phyloP scores from a whole-genome alignment of 2,329 filamentous ascomycete genomes.

The Biscogniauxia mediterranea region DNA sequence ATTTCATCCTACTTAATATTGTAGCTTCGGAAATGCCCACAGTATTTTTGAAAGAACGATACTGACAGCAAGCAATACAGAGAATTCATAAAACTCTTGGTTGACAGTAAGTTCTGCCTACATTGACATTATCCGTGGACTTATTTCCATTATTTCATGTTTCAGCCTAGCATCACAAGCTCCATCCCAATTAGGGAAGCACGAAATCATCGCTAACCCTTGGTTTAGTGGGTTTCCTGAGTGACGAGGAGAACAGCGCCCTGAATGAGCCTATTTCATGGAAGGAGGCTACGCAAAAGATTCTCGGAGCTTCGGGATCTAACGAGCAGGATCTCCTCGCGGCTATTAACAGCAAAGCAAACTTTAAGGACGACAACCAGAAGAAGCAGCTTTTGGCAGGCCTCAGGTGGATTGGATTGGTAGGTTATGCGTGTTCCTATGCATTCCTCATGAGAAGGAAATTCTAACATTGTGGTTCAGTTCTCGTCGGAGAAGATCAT shows the following conservation, averaged over 20 bases:
- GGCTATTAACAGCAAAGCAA: slow-evolving; percentile 73
- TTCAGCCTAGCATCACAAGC: too few species aligned
- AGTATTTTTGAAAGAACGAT: too few species aligned
- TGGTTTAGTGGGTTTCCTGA: slow-evolving; percentile 68
- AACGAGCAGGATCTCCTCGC: slow-evolving; percentile 67
- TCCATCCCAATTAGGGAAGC: neutral
- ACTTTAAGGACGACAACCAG: slow-evolving; percentile 67
- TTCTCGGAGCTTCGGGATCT: slow-evolving; percentile 67
- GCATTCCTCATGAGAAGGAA: slow-evolving; percentile 65
- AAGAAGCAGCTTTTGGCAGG: slow-evolving; percentile 68
- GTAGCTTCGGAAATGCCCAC: too few species aligned
- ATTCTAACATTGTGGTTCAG: slow-evolving; percentile 28
- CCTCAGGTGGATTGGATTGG: slow-evolving; percentile 60
- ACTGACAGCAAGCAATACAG: too few species aligned
- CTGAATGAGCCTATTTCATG: slow-evolving; percentile 70
- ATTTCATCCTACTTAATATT: too few species aligned
- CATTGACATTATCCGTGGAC: too few species aligned
- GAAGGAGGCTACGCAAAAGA: slow-evolving; percentile 80
- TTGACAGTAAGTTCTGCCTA: slow-evolving; percentile 52
- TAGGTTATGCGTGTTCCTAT: too few species aligned
- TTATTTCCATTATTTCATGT: too few species aligned
- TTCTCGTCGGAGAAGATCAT: slow-evolving; percentile 21
- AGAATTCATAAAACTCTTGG: slow-evolving; percentile 81
- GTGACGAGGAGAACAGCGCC: slow-evolving; percentile 63
- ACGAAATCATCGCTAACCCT: neutral